Conservation (phyloP, 257 asterid genomes). For the Osmanthus fragrans region DNA sequence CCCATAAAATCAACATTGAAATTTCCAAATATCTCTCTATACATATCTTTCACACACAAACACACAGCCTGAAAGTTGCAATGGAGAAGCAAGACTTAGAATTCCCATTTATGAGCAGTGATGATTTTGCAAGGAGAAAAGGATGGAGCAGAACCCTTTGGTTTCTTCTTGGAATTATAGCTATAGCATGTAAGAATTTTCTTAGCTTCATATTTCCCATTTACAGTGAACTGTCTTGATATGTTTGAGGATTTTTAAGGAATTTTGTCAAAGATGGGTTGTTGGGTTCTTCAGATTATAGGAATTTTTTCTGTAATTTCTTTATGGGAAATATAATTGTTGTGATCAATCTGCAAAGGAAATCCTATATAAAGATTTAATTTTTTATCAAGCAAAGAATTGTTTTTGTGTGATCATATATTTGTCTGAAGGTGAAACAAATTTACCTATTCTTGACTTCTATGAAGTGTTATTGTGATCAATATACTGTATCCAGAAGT, state of each 20-base stretch:
- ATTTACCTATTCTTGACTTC: background rate
- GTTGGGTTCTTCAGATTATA: constrained; percentile 4
- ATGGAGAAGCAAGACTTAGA: constrained; percentile 28
- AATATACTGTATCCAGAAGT: background rate
- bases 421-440: too few relatives aligned
- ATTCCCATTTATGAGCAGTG: constrained; percentile 30
- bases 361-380: background rate
- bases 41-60: background rate
- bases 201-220: background rate
- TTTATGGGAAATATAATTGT: background rate
- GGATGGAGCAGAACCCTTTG: constrained; percentile 23
- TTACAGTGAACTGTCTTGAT: background rate
- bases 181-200: constrained; percentile 43
- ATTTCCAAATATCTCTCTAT: background rate
- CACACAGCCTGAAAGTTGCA: background rate
- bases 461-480: background rate
- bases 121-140: constrained; percentile 17
- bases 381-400: background rate
- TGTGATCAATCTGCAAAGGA: background rate
- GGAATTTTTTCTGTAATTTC: background rate
- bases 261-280: background rate
- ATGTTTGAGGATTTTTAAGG: background rate
- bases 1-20: background rate
- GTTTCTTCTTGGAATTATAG: constrained; percentile 28
- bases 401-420: background rate